These are phyloP conservation scores for Silene noctiflora DNA, from an alignment of 179 eudicot species.

Conservation along the genomic window DNA sequence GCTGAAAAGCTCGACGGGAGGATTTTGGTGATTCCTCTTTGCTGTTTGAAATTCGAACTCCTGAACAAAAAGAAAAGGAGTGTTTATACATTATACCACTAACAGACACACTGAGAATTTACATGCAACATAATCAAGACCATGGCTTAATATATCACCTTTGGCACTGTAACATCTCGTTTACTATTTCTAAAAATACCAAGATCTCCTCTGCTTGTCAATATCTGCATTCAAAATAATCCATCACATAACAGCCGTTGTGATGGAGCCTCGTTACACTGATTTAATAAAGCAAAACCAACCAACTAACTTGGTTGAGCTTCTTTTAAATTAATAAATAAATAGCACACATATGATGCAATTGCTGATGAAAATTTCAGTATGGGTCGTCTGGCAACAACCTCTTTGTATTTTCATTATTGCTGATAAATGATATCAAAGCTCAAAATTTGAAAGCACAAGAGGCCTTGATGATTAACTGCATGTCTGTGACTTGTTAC, in stretches of 20 bases:
- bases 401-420: background rate
- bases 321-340: too few species aligned
- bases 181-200: conserved; percentile 72
- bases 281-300: background rate
- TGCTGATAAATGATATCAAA: conserved; percentile 1
- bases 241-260: background rate
- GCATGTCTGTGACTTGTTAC: conserved; percentile 28
- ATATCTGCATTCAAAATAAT: conserved; percentile 47
- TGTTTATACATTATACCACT: background rate
- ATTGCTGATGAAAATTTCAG: too few species aligned
- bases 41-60: conserved; percentile 67
- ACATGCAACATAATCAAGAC: conserved; percentile 11
- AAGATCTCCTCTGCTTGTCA: conserved; percentile 75
- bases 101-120: background rate
- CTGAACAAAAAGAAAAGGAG: conserved; percentile 26
- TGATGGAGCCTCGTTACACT: background rate
- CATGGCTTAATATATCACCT: conserved; percentile 39
- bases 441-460: background rate
- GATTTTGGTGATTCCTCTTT: conserved; percentile 56
- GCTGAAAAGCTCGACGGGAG: conserved; percentile 73
- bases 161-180: conserved; percentile 67
- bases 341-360: background rate
- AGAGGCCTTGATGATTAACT: background rate
- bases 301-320: background rate
- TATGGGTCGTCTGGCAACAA: background rate